These are phyloP conservation scores for Trichoderma atroviride DNA, from an alignment of 2,329 filamentous ascomycete species.

Conservation along the genomic window DNA sequence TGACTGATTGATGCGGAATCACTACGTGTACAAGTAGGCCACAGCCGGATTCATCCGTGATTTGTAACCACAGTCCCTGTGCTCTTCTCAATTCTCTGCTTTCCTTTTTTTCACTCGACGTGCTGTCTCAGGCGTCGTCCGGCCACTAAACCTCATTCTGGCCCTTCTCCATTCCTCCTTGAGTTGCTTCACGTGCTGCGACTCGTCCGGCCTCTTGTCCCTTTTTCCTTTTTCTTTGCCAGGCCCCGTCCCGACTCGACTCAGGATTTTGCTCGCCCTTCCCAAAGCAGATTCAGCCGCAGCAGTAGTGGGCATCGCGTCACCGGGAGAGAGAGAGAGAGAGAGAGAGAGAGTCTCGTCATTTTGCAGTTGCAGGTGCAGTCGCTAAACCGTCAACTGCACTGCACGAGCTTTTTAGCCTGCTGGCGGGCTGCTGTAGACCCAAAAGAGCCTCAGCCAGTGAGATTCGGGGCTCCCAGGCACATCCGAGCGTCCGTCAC, in stretches of 20 bases:
- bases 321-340: neutral
- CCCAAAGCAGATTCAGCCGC: neutral
- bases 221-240: neutral
- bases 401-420: too few species aligned
- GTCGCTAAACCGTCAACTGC: too few species aligned
- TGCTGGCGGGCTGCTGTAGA: too few species aligned
- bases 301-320: neutral
- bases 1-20: neutral
- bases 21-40: neutral
- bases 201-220: constrained; percentile 1
- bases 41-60: neutral
- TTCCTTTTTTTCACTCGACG: too few species aligned
- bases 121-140: constrained; percentile 24
- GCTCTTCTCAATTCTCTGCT: neutral
- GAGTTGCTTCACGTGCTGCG: constrained; percentile 24
- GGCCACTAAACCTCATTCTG: constrained; percentile 23
- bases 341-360: neutral
- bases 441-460: neutral
- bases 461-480: neutral
- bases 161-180: neutral
- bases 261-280: neutral
- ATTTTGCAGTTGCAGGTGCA: neutral
- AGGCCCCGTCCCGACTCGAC: neutral
- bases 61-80: neutral
- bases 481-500: neutral